phyloP scores from a whole-genome alignment of 176 grass and related monocot genomes.

The Chloris gayana region DNA sequence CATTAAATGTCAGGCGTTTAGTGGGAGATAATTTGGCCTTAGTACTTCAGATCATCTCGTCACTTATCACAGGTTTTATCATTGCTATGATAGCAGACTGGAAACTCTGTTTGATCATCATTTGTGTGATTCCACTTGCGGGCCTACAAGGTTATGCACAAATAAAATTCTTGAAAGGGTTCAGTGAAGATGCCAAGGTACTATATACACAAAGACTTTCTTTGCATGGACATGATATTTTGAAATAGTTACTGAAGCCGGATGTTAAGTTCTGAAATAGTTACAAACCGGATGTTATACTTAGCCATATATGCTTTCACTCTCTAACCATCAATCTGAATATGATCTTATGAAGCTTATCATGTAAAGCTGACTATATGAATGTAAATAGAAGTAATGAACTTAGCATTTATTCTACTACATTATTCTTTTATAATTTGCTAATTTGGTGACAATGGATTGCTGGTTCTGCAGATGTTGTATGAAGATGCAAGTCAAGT shows the following conservation, averaged over 20 bases:
- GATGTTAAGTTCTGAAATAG: slow-evolving; percentile 16
- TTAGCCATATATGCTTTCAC: neutral
- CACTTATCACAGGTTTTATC: slow-evolving; percentile 64
- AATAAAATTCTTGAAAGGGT: slow-evolving; percentile 80
- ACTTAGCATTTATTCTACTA: neutral
- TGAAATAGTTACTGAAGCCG: slow-evolving; percentile 15
- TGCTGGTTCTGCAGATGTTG: slow-evolving; percentile 48
- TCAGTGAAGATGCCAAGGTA: slow-evolving; percentile 87
- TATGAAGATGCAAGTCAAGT: slow-evolving; percentile 91
- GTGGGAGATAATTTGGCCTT: slow-evolving; percentile 88
- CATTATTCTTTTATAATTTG: neutral
- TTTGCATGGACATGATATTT: neutral
- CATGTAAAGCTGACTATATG: neutral
- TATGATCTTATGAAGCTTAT: slow-evolving; percentile 8
- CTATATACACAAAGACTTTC: slow-evolving; percentile 12
- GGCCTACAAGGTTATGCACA: slow-evolving; percentile 83
- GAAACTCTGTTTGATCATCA: slow-evolving; percentile 69
- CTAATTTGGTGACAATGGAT: slow-evolving; percentile 5
- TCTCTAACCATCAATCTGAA: neutral
- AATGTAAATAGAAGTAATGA: neutral
- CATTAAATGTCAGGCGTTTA: slow-evolving; percentile 72
- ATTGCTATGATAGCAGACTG: slow-evolving; percentile 75
- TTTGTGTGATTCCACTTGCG: slow-evolving; percentile 65
- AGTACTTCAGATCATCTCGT: slow-evolving; percentile 42
- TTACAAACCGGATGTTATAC: slow-evolving; percentile 13